Evolutionary conservation across 2,329 filamentous ascomycete species (phyloP).

Genomic region (Golovinomyces cichoracearum): DNA sequence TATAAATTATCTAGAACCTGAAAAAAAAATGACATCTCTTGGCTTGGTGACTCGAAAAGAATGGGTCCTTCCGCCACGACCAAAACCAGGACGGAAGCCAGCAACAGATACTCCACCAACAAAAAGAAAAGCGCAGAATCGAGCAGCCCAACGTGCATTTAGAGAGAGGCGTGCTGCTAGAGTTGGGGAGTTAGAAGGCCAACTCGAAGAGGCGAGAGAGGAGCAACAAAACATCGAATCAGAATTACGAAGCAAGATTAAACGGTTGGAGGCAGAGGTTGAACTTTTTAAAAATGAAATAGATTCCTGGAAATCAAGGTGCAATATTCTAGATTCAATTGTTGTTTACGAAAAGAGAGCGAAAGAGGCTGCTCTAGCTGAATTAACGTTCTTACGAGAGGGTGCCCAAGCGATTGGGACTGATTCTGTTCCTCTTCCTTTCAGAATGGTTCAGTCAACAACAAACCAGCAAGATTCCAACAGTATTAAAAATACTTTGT

Average conservation of each 20-base stretch:
- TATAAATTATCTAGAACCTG: slow-evolving; percentile 8
- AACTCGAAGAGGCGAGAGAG: slow-evolving; percentile 34
- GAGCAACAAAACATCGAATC: slow-evolving; percentile 29
- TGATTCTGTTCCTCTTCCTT: slow-evolving; percentile 16
- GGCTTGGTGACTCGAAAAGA: slow-evolving; percentile 48
- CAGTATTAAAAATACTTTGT: slow-evolving; percentile 6
- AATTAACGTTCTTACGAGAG: slow-evolving; percentile 16
- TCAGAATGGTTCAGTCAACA: slow-evolving; percentile 14
- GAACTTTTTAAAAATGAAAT: slow-evolving; percentile 28
- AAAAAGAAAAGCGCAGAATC: slow-evolving; percentile 83
- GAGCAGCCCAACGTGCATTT: slow-evolving; percentile 74
- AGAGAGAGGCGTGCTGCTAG: slow-evolving; percentile 64
- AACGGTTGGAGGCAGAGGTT: slow-evolving; percentile 35
- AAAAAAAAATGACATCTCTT: slow-evolving; percentile 17
- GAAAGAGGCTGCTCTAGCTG: slow-evolving; percentile 20
- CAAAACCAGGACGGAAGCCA: slow-evolving; percentile 79
- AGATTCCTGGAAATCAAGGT: slow-evolving; percentile 15
- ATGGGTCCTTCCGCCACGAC: slow-evolving; percentile 63
- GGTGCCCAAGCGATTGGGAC: slow-evolving; percentile 13
- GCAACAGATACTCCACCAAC: slow-evolving; percentile 79
- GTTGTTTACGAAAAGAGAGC: slow-evolving; percentile 16
- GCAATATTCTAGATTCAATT: slow-evolving; percentile 15
- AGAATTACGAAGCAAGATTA: slow-evolving; percentile 28
- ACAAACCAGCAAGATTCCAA: slow-evolving; percentile 1
- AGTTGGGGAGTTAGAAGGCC: slow-evolving; percentile 49